A percentile compares a stretch with the other conserved stretches of the same genome.
phyloP scores from a whole-genome alignment of 23 red algal species.

The Rhodosorus marinus region DNA sequence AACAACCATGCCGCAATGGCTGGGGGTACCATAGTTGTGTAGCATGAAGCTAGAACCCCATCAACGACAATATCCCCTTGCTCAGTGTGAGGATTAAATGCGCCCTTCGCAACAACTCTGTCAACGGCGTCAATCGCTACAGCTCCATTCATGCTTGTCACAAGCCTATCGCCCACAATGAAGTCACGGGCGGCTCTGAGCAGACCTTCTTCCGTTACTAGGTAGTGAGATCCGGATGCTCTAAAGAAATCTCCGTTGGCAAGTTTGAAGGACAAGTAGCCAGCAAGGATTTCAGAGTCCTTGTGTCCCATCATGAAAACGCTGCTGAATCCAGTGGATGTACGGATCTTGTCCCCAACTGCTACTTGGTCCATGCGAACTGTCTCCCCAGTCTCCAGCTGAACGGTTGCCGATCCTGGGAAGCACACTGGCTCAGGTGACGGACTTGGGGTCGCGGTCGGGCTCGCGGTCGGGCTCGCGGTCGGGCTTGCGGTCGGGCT shows the following conservation, averaged over 20 bases:
- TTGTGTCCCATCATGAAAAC: conserved; percentile 38
- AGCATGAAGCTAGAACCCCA: too few relatives aligned
- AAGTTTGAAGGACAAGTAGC: background rate
- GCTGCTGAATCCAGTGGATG: conserved; percentile 10
- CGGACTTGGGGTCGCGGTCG: conserved; percentile 6
- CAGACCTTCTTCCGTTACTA: too few relatives aligned
- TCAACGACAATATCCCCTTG: too few relatives aligned
- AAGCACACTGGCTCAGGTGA: conserved; percentile 17
- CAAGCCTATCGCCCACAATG: too few relatives aligned
- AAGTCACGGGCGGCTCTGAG: too few relatives aligned
- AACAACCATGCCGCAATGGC: too few relatives aligned
- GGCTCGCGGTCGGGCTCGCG: background rate
- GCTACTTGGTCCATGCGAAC: conserved; percentile 19
- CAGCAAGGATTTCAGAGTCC: background rate
- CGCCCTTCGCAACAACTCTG: too few relatives aligned
- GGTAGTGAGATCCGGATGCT: background rate
- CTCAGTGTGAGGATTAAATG: too few relatives aligned
- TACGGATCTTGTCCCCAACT: conserved; percentile 36
- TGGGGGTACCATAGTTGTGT: too few relatives aligned
- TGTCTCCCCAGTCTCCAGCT: conserved; percentile 10
- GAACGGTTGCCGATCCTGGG: conserved; percentile 22
- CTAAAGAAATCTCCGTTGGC: background rate
- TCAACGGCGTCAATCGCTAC: too few relatives aligned
- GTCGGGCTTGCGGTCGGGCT: background rate
- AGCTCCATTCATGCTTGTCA: too few relatives aligned